Percentiles rank a stretch among this genome's conserved stretches.
Conservation (phyloP, 1,284 basidiomycete genomes). For the Sanguinoderma infundibulare region DNA sequence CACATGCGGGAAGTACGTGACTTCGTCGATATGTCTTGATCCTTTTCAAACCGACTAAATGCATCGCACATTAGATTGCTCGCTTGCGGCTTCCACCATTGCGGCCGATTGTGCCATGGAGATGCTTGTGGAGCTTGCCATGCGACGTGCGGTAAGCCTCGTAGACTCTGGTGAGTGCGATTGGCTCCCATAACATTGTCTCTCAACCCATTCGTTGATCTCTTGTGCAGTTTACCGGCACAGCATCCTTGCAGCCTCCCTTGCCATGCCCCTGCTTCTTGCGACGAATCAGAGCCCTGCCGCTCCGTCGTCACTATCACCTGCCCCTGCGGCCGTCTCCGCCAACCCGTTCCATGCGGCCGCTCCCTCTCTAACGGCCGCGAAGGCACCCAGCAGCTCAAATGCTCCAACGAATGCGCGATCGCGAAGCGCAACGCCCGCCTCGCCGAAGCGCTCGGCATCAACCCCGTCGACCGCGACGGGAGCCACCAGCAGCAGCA, state of each 20-base stretch:
- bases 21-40: background rate
- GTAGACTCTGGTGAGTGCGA: conserved; percentile 71
- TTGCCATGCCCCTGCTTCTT: conserved; percentile 87
- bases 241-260: conserved; percentile 74
- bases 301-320: conserved; percentile 62
- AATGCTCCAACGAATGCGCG: conserved; percentile 82
- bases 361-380: conserved; percentile 49
- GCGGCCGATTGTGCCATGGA: conserved; percentile 79
- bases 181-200: background rate
- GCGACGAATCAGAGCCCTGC: conserved; percentile 82
- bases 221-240: conserved; percentile 50
- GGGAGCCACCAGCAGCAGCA: conserved; percentile 37
- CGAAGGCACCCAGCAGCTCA: conserved; percentile 49
- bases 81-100: conserved; percentile 85
- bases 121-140: conserved; percentile 80
- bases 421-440: conserved; percentile 85
- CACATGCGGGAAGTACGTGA: conserved; percentile 71
- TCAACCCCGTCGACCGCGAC: conserved; percentile 53
- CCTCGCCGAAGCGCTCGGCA: conserved; percentile 88
- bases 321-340: conserved; percentile 84
- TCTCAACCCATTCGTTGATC: background rate
- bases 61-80: conserved; percentile 50
- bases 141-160: conserved; percentile 80
- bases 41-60: conserved; percentile 4
- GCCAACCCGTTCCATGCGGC: conserved; percentile 74